A percentile compares a stretch with the other conserved stretches of the same genome.
These are phyloP conservation scores for Seiridium unicorne DNA, from an alignment of 2,329 filamentous ascomycete genomes.

Conservation along the genomic window DNA sequence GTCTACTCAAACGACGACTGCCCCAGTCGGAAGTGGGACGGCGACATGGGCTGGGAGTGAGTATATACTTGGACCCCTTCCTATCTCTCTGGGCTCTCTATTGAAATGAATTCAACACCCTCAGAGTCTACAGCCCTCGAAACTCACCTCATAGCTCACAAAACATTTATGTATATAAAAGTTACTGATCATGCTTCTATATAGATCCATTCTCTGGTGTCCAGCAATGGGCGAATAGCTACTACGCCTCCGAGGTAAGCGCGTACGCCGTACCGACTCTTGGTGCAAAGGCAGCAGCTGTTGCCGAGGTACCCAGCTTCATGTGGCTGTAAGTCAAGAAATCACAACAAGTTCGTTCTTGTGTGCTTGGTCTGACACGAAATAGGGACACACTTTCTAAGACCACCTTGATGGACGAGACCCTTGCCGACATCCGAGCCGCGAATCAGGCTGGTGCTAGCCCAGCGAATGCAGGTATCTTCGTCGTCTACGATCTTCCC, in stretches of 20 bases:
- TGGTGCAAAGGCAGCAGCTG: slow-evolving; percentile 49
- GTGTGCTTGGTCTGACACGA: not conserved
- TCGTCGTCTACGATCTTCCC: slow-evolving; percentile 58
- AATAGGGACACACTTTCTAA: slow-evolving; percentile 48
- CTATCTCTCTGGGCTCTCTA: too few species aligned
- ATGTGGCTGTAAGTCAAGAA: slow-evolving; percentile 44
- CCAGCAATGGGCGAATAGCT: slow-evolving; percentile 51
- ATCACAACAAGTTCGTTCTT: not conserved
- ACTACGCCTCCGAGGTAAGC: slow-evolving; percentile 54
- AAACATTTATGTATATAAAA: too few species aligned
- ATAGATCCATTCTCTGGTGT: slow-evolving; percentile 47
- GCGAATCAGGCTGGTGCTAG: slow-evolving; percentile 35
- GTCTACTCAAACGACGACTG: slow-evolving; percentile 19
- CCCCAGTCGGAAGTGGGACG: slow-evolving; percentile 29
- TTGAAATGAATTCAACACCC: too few species aligned
- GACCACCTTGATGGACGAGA: slow-evolving; percentile 43
- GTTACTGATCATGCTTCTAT: too few species aligned
- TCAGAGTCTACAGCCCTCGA: too few species aligned
- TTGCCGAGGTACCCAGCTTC: slow-evolving; percentile 52
- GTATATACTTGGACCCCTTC: too few species aligned
- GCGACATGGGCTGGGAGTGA: slow-evolving; percentile 45
- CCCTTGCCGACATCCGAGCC: slow-evolving; percentile 41
- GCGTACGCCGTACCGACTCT: slow-evolving; percentile 61
- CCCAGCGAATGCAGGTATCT: slow-evolving; percentile 42
- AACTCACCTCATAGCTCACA: too few species aligned